Base-by-base conservation (phyloP, 441 rosid genomes). In the Capsella rubella region DNA sequence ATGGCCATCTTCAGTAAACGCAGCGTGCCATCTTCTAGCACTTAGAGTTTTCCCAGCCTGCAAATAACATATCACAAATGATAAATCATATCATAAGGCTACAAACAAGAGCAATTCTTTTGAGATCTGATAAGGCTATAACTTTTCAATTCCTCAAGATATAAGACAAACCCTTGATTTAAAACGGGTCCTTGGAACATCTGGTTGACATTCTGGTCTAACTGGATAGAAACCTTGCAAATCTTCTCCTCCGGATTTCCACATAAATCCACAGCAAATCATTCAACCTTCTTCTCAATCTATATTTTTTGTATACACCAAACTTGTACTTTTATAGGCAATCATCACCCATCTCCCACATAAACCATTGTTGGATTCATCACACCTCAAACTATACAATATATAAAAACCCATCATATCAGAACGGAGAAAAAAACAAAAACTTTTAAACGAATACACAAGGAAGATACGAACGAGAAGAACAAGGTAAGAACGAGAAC, bases 41-140 rank as follows among this genome's bases (percentile, higher is more conserved):
- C 99, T 89, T 35, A 92, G 90, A 53, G 98, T 95, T 78, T 89
- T 95, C 37, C 99, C 99, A 53, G 91, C 85, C 99, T 95, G 83
- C 8, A 60, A 12, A 39, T 1, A 0, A 37, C 31, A 37, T 1
- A 59, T 59, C 25, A 32, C 4, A 21, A 21, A 21, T 32, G 13
- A 56, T 56, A 21, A 56, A 34, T 56, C 4, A 57, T 59, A 13
- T 15, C 8, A 57, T 57, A 3, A 56, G 27, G 14, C 2, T n/a
- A 9, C 14, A 57, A 50, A 9, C 12, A 52, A 5, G 34, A 52
- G 15, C 5, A 4, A 52, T 27, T 51, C 3, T 15, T 2, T 6
- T n/a, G 18, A 45, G 15, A 42, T 13, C 6, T 13, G 46, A 42
- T 4, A 42, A 45, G 18, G 4, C 16, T 5, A n/a, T 4, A 15